phyloP scores from a whole-genome alignment of 805 yeast genomes.

The Peterozyma toletana region DNA sequence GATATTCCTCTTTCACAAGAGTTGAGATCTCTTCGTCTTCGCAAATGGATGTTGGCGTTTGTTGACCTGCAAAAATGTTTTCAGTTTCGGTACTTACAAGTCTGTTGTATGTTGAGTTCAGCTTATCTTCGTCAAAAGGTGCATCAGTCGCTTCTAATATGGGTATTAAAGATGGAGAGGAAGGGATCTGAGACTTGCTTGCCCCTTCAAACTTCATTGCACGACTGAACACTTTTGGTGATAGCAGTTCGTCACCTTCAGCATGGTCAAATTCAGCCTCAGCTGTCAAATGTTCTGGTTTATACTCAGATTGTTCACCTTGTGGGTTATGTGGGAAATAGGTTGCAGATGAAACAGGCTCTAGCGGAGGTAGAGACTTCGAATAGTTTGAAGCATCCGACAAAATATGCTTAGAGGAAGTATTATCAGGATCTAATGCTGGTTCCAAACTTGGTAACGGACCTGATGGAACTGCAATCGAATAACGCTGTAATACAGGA shows the following conservation, averaged over 20 bases:
- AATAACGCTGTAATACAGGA: background rate
- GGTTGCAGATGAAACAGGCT: conserved; percentile 65
- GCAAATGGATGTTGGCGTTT: background rate
- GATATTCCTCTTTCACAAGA: conserved; percentile 33
- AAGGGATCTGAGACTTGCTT: background rate
- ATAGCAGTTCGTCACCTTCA: conserved; percentile 16
- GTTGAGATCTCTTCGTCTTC: background rate
- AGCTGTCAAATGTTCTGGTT: conserved; percentile 39
- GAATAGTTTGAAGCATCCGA: background rate
- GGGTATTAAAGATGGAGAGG: background rate
- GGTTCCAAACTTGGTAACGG: background rate
- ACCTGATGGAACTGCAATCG: background rate
- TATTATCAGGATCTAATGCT: background rate
- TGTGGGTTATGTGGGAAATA: conserved; percentile 58
- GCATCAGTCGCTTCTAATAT: conserved; percentile 1
- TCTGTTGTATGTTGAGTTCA: background rate
- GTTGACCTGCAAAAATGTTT: background rate
- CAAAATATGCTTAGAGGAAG: background rate
- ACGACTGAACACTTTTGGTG: conserved; percentile 9
- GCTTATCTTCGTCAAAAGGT: conserved; percentile 7
- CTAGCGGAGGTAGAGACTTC: conserved; percentile 24
- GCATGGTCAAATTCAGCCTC: conserved; percentile 38
- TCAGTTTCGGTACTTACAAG: background rate
- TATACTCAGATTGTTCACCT: conserved; percentile 12
- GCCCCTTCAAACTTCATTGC: background rate